Evolutionary conservation across 2,329 filamentous ascomycete genomes (phyloP), one percentile per base, ranked within the genome.

Genomic region (Pseudocercospora vitis): DNA sequence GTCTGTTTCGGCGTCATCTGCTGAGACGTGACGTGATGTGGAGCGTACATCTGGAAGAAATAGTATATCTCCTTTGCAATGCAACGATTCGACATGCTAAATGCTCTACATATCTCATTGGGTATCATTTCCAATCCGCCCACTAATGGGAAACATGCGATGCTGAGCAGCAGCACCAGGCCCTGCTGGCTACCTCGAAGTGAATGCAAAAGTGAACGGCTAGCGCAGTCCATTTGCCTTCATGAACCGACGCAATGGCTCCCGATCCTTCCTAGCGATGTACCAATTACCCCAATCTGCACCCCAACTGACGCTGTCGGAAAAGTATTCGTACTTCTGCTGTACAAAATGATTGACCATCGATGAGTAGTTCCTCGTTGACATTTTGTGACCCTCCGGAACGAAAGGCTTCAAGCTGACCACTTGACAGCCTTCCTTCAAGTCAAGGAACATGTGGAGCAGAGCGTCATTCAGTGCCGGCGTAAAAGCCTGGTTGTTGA

Each of bases 401-500:
- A 94, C 89, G 68, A 99, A 99, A 1, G 87, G 91, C 74, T 94
- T 95, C 55, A 99, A 80, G 48, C 90, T 96, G 35, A 97, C 87
- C 52, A 99, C 88, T 71, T 88, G 87, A 72, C 88, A 91, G 2
- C 92, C 92, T 50, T 88, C 81, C 73, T 96, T 97, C 58, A 97
- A 77, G 67, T 99, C 94, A 56, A 99, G 76, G 67, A 99, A 97
- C 76, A 95, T 89, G 64, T 89, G 84, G 61, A 92, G 83, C 40
- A 99, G 78, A 57, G 84, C 83, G 67, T 89, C 87, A 73, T 97
- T 99, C 51, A 96, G 81, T 63, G 86, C 81, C 11, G 91, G 86
- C 4, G 87, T 91, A 73, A 99, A 99, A 2, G 91, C 94, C 73
- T 97, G 91, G 74, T 99, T 99, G 77, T 99, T 99, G 65, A 97